Percentiles rank a stretch among this genome's conserved stretches.
Conservation (phyloP, 495 filamentous ascomycete species). For the Penicillium diatomitis region DNA sequence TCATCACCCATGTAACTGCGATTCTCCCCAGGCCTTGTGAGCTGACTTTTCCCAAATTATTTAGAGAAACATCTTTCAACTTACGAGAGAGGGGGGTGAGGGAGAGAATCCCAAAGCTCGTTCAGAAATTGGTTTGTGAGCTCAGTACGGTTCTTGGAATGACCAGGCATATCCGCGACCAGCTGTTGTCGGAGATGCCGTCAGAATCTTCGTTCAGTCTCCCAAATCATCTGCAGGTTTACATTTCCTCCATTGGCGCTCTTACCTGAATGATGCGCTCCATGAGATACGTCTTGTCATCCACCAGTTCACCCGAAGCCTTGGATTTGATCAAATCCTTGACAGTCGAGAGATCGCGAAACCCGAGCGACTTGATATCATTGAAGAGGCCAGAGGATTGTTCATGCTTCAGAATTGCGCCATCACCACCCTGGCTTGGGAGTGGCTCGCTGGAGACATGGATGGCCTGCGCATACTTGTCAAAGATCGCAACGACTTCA, state of each 20-base stretch:
- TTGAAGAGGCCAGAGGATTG: constrained; percentile 47
- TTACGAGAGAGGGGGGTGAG: constrained; percentile 45
- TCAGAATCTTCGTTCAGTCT: background rate
- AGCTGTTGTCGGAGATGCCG: constrained; percentile 28
- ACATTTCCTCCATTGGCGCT: background rate
- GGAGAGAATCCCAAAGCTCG: constrained; percentile 57
- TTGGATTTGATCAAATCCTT: constrained; percentile 44
- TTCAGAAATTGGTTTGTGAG: constrained; percentile 63
- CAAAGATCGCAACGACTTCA: constrained; percentile 44
- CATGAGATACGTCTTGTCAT: constrained; percentile 78
- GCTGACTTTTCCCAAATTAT: background rate
- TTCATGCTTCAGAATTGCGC: constrained; percentile 43
- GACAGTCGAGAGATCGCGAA: constrained; percentile 48
- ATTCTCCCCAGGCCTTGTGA: constrained; percentile 1
- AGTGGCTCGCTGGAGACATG: constrained; percentile 55
- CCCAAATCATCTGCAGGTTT: background rate
- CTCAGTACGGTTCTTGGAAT: constrained; percentile 52
- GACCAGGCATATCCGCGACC: constrained; percentile 52
- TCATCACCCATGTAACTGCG: constrained; percentile 54
- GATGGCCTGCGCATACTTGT: constrained; percentile 54
- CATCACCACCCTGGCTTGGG: constrained; percentile 57
- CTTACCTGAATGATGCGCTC: constrained; percentile 60
- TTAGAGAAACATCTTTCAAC: constrained; percentile 1
- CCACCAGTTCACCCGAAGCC: constrained; percentile 44
- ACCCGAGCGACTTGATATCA: constrained; percentile 54